Evolutionary conservation across 129 eudicot species (phyloP).

Genomic region (Gnaphalium uliginosum): DNA sequence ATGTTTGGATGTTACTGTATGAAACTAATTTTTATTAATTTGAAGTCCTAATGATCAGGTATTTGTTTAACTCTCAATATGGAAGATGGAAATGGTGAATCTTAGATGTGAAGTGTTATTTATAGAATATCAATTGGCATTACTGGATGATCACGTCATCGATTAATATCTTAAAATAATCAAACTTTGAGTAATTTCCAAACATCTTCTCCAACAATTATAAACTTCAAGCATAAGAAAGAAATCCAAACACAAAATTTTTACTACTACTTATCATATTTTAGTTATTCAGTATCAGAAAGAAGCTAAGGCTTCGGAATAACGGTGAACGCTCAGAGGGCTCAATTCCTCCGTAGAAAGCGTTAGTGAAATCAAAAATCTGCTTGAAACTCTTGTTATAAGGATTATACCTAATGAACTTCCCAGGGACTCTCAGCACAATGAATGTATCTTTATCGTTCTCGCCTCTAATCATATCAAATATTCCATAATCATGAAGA

Average conservation of each 20-base stretch:
- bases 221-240: no score
- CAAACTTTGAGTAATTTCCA: no score
- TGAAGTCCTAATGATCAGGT: no score
- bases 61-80: no score
- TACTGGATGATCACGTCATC: no score
- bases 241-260: neutral
- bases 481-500: neutral
- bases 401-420: slow-evolving; percentile 28
- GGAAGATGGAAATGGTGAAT: no score
- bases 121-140: no score
- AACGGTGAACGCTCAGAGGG: slow-evolving; percentile 12
- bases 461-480: slow-evolving; percentile 29
- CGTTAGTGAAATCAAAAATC: neutral
- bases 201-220: no score
- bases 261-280: neutral
- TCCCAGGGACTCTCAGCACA: slow-evolving; percentile 21
- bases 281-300: neutral
- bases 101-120: no score
- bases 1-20: neutral
- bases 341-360: neutral
- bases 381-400: slow-evolving; percentile 19
- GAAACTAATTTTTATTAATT: no score
- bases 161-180: no score
- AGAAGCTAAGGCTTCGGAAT: slow-evolving; percentile 11
- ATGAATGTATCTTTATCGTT: slow-evolving; percentile 33